Percentiles rank a stretch among this genome's conserved stretches.
Evolutionary conservation across 495 filamentous ascomycete species (phyloP).

Genomic region (Jackrogersella multiformis): DNA sequence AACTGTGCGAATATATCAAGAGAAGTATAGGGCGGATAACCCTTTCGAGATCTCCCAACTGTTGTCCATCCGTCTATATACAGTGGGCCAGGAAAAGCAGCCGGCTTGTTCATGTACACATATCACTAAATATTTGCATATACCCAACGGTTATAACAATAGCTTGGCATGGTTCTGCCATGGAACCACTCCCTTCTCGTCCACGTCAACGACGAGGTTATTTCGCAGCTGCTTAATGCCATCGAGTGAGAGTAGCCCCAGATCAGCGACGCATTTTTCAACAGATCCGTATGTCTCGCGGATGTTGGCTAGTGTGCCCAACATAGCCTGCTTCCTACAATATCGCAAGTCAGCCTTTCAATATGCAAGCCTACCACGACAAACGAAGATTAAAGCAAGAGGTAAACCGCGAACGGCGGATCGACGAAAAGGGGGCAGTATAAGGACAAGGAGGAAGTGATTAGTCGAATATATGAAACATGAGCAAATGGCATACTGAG

Average conservation of each 20-base stretch:
- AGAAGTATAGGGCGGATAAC: slow-evolving; percentile 1
- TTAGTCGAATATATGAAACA: slow-evolving; percentile 10
- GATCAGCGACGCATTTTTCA: slow-evolving; percentile 63
- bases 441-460: slow-evolving; percentile 1
- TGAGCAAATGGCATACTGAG: slow-evolving; percentile 52
- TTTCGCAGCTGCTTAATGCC: slow-evolving; percentile 58
- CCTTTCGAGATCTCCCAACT: not conserved
- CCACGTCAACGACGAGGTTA: slow-evolving; percentile 57
- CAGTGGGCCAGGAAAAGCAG: not conserved
- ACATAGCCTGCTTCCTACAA: slow-evolving; percentile 63
- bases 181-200: slow-evolving; percentile 41
- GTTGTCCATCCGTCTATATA: not conserved
- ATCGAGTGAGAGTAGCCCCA: slow-evolving; percentile 61
- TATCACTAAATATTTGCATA: slow-evolving; percentile 32
- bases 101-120: slow-evolving; percentile 40
- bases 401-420: not conserved
- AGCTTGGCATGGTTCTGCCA: slow-evolving; percentile 45
- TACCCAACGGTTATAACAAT: slow-evolving; percentile 34
- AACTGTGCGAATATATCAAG: slow-evolving; percentile 27
- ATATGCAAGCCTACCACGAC: not conserved
- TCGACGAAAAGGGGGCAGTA: not conserved
- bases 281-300: slow-evolving; percentile 63
- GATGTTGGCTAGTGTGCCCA: slow-evolving; percentile 60
- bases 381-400: not conserved
- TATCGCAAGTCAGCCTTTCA: slow-evolving; percentile 24